phyloP scores from a whole-genome alignment of 139 green algal genomes.

The Ettlia oleoabundans region DNA sequence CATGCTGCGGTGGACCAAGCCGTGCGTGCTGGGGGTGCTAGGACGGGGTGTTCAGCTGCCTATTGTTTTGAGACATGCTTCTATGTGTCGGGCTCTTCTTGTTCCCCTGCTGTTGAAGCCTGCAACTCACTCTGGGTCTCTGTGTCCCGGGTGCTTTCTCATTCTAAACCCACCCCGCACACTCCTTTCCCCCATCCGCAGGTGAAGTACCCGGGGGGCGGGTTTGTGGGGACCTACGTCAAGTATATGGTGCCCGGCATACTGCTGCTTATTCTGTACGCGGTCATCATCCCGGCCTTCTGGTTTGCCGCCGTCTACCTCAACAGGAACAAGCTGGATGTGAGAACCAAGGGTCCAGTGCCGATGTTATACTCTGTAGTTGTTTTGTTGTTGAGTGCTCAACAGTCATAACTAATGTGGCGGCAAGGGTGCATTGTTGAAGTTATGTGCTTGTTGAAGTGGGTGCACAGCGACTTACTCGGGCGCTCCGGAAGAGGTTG shows the following conservation, averaged over 20 bases:
- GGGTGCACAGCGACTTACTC: no score
- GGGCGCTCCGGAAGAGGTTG: no score
- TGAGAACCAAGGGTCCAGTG: neutral
- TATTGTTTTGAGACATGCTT: no score
- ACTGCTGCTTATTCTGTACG: constrained; percentile 43
- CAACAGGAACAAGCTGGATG: constrained; percentile 39
- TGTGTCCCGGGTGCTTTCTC: no score
- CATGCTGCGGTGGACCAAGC: no score
- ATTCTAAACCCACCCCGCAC: no score
- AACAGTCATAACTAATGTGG: no score
- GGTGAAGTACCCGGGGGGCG: constrained; percentile 9
- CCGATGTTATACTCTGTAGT: neutral
- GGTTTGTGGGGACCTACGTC: constrained; percentile 30
- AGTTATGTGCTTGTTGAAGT: no score
- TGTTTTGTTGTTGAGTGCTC: neutral
- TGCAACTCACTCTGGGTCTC: no score
- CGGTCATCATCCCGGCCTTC: constrained; percentile 39
- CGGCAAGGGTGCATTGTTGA: no score
- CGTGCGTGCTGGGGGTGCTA: neutral
- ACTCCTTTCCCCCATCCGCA: neutral
- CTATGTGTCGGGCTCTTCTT: no score
- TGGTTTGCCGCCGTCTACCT: constrained; percentile 43
- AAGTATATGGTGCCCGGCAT: constrained; percentile 46
- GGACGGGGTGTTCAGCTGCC: neutral
- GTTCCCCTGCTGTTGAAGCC: no score